phyloP scores from a whole-genome alignment of 2,329 filamentous ascomycete species.

The Malbranchea cinnamomea region DNA sequence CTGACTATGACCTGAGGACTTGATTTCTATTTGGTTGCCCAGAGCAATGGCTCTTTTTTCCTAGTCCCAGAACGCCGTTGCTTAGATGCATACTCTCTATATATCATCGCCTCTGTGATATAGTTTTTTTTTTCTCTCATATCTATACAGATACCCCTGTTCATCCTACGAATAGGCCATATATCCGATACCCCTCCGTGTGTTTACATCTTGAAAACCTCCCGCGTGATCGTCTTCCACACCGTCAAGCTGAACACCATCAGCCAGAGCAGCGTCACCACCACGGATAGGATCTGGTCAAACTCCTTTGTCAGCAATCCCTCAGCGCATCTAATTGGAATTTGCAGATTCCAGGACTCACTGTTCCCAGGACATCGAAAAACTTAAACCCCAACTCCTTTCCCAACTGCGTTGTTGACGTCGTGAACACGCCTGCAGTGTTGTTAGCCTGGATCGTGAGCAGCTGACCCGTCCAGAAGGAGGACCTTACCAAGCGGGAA shows the following conservation, averaged over 20 bases:
- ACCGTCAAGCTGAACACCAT: slow-evolving; percentile 9
- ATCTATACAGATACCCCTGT: too few relatives aligned
- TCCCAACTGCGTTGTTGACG: slow-evolving; percentile 8
- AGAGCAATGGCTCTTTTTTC: neutral
- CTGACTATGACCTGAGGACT: too few relatives aligned
- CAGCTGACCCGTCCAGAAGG: neutral
- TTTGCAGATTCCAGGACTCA: slow-evolving; percentile 4
- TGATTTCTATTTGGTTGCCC: neutral
- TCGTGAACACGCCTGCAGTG: slow-evolving; percentile 9
- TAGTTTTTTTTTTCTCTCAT: neutral
- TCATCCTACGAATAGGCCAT: too few relatives aligned
- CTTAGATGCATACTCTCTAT: too few relatives aligned
- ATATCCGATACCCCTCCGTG: too few relatives aligned
- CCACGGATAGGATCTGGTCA: slow-evolving; percentile 6
- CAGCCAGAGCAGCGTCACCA: slow-evolving; percentile 8
- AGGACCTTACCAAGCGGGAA: slow-evolving; percentile 33
- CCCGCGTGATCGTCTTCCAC: slow-evolving; percentile 8
- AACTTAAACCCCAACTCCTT: slow-evolving; percentile 8
- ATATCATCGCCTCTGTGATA: neutral
- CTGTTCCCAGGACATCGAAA: slow-evolving; percentile 10
- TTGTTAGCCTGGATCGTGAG: neutral
- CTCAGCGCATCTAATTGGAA: slow-evolving; percentile 1
- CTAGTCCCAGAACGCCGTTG: too few relatives aligned
- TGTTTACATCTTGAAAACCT: slow-evolving; percentile 8
- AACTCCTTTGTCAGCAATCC: neutral